Evolutionary conservation across 495 filamentous ascomycete genomes (phyloP), one percentile per base, ranked within the genome.

Genomic region (Penicillium samsonianum): DNA sequence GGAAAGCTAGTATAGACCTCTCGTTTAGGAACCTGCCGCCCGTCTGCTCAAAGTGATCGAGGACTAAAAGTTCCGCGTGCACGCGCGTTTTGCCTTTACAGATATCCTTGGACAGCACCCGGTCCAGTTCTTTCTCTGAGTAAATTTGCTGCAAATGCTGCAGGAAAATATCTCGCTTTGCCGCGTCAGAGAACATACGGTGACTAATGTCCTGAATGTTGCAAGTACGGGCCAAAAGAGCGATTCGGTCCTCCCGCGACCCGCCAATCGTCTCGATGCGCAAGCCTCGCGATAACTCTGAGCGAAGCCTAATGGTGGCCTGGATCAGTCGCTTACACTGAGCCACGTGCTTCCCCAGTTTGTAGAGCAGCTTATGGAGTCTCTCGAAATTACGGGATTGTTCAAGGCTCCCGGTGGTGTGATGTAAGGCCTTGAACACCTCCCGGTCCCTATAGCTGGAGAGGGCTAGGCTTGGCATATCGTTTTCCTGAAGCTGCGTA

Each of bases 11-110:
- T n/a, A n/a, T n/a, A n/a, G n/a, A n/a, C 16, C 48, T 48, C 14
- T 63, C 59, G 28, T 64, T 53, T 5, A 68, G 59, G 12, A 57
- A 57, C 6, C 38, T 31, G n/a, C 40, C 38, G 2, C 41, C 30
- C 38, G 41, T 57, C 40, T 42, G 31, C 23, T 62, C 53, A 37
- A 57, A 54, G 17, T 62, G 42, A 48, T 53, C 50, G 30, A 62
- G 35, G 4, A 62, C 30, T 19, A 30, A 28, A 7, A 62, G n/a
- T 45, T 62, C 59, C 12, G 59, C 59, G 19, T 62, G 59, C 4
- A 57, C 49, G 46, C 46, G 25, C 12, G 46, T 49, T 49, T 49
- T 49, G 26, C 25, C 46, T 33, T 49, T 33, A 31, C 7, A 49
- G 46, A 49, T 0, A 49, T 49, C 26, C 46, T 49, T 49, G 12